Conservation (phyloP, 148 eudicot genomes). For the Rhododendron simsii region DNA sequence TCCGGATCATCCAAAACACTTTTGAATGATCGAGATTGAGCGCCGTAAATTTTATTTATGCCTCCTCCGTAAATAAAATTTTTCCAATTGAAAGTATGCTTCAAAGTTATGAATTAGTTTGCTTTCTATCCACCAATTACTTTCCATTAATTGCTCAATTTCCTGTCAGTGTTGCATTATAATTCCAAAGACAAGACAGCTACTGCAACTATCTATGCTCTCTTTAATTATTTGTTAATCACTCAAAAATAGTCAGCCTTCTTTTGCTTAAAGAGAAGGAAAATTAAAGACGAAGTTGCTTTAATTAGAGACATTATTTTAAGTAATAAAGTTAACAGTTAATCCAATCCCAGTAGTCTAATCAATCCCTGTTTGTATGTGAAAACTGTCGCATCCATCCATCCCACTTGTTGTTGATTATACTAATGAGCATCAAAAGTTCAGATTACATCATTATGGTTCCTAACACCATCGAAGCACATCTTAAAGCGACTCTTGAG, state of each 20-base stretch:
- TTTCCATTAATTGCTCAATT: not conserved
- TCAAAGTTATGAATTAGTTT: not conserved
- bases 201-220: not conserved
- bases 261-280: not conserved
- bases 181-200: not conserved
- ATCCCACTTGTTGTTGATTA: conserved; percentile 4
- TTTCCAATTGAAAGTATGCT: not conserved
- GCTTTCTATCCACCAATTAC: not conserved
- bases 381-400: not conserved
- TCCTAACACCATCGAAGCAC: conserved; percentile 10
- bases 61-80: too few relatives aligned
- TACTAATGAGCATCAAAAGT: conserved; percentile 4
- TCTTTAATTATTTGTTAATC: not conserved
- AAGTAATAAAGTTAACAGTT: not conserved
- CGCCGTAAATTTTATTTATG: too few relatives aligned
- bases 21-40: too few relatives aligned
- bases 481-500: conserved; percentile 20
- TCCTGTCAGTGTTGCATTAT: not conserved
- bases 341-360: not conserved
- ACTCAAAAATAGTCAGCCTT: not conserved
- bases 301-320: not conserved
- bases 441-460: conserved; percentile 9
- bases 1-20: too few relatives aligned
- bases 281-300: not conserved
- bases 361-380: not conserved